Evolutionary conservation across 257 asterid species (phyloP), one percentile per base, ranked within the genome.

Genomic region (Cinchona pubescens): DNA sequence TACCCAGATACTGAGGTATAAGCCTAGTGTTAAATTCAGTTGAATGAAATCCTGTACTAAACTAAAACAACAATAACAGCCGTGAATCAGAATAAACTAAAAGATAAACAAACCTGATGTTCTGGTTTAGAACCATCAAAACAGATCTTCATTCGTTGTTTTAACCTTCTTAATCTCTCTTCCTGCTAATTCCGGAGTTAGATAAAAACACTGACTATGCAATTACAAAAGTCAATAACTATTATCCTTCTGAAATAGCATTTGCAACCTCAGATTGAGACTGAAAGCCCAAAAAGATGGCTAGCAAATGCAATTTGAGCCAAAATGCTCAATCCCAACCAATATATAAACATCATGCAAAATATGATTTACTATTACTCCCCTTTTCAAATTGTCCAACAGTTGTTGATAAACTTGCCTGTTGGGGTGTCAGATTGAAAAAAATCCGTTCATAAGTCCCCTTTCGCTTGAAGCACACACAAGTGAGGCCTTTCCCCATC

Each of bases 401-500:
- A 16, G 68, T 49, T 8, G 34, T 38, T 25, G 56, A 55, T 72
- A 32, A 29, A 65, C 87, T 88, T 84, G 85, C 97, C 92, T 91
- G 92, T 61, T 70, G 59, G 34, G 94, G 91, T 51, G 92, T 90
- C 79, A 88, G 80, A 74, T 82, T 88, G 69, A 88, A 71, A 86
- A 86, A 88, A 73, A 86, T 69, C 9, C 88, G 84, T 18, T 79
- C 80, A 75, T 70, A 61, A 77, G 60, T 76, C 79, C 92, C 97
- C 83, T 86, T 88, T 55, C 83, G 75, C 82, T 87, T 90, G 80
- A 91, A 90, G 90, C 97, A 91, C 83, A 91, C 94, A 82, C 94
- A 91, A 51, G 96, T 86, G 63, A 88, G 82, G 79, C 88, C 77
- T 78, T 83, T 91, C 67, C 90, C 91, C 88, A 83, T 88, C 91